phyloP scores from a whole-genome alignment of 441 rosid genomes.

The Mallotus repandus region DNA sequence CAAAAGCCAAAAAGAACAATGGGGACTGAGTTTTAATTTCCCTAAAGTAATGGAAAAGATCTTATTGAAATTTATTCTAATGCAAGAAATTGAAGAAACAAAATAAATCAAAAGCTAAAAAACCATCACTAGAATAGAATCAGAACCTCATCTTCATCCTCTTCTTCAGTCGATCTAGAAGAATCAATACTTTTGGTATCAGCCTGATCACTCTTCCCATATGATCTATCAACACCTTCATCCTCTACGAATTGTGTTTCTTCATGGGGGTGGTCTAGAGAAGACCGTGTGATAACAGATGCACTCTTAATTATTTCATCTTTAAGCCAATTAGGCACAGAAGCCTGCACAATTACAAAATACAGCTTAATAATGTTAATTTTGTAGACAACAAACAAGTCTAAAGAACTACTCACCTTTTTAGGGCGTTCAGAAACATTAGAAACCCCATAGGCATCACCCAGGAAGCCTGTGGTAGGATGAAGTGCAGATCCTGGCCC shows the following conservation, averaged over 20 bases:
- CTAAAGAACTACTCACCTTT: conserved; percentile 50
- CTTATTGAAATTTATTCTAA: background rate
- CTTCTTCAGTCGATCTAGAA: conserved; percentile 76
- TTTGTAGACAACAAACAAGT: conserved; percentile 20
- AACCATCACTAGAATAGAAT: conserved; percentile 19
- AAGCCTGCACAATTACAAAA: conserved; percentile 51
- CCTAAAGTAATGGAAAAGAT: conserved; percentile 6
- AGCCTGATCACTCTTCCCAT: conserved; percentile 47
- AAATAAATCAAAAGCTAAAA: conserved; percentile 13
- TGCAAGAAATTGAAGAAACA: background rate
- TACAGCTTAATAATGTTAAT: conserved; percentile 26
- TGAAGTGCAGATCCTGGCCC: conserved; percentile 60
- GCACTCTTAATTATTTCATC: conserved; percentile 88
- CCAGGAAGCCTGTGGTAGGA: conserved; percentile 58
- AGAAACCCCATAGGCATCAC: conserved; percentile 68
- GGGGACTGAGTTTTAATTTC: background rate
- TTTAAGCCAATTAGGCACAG: conserved; percentile 97
- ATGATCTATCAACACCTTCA: conserved; percentile 55
- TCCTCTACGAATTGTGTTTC: conserved; percentile 59
- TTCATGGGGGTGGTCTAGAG: conserved; percentile 50
- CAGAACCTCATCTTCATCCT: conserved; percentile 85
- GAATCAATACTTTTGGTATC: conserved; percentile 72
- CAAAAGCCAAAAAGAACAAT: conserved; percentile 25
- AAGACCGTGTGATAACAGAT: conserved; percentile 60
- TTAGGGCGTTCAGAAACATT: conserved; percentile 72